A percentile compares a stretch with the other conserved stretches of the same genome.
Conservation (phyloP, 1,139 yeast genomes). For the Saccharomyces pastorianus region DNA sequence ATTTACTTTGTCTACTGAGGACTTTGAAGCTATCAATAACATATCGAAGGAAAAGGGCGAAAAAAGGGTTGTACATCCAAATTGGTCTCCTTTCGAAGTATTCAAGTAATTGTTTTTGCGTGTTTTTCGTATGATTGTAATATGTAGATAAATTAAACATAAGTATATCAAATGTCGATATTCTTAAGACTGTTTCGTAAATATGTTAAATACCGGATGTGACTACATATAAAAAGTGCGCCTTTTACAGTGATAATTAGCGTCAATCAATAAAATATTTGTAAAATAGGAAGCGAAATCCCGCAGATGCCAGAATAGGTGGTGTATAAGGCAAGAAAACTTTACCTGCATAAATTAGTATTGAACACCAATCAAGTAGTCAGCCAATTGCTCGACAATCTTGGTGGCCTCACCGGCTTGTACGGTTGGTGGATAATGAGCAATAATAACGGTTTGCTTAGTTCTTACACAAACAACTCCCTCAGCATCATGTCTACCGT, state of each 20-base stretch:
- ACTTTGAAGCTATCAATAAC: slow-evolving; percentile 42
- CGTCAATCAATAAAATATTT: not conserved
- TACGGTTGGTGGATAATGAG: slow-evolving; percentile 84
- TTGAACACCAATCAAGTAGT: slow-evolving; percentile 79
- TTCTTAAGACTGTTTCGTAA: not conserved
- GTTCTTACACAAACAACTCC: slow-evolving; percentile 91
- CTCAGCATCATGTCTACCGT: slow-evolving; percentile 81
- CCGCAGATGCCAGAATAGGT: not conserved
- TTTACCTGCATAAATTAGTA: slow-evolving; percentile 38
- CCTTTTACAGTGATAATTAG: not conserved
- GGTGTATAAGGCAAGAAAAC: not conserved
- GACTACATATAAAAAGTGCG: not conserved
- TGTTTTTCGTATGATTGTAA: not conserved
- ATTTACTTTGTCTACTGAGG: slow-evolving; percentile 45
- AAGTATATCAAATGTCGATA: slow-evolving; percentile 6
- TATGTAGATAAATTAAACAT: not conserved
- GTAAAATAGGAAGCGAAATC: not conserved
- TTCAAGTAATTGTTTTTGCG: slow-evolving; percentile 15
- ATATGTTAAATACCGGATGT: not conserved
- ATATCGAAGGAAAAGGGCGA: slow-evolving; percentile 42
- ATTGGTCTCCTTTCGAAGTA: slow-evolving; percentile 34
- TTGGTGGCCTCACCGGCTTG: slow-evolving; percentile 94
- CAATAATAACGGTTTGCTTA: slow-evolving; percentile 82
- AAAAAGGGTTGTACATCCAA: slow-evolving; percentile 42
- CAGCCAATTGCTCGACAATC: slow-evolving; percentile 91